These are phyloP conservation scores for Sabuloglossum arenarium DNA, from an alignment of 495 filamentous ascomycete species.

Conservation along the genomic window DNA sequence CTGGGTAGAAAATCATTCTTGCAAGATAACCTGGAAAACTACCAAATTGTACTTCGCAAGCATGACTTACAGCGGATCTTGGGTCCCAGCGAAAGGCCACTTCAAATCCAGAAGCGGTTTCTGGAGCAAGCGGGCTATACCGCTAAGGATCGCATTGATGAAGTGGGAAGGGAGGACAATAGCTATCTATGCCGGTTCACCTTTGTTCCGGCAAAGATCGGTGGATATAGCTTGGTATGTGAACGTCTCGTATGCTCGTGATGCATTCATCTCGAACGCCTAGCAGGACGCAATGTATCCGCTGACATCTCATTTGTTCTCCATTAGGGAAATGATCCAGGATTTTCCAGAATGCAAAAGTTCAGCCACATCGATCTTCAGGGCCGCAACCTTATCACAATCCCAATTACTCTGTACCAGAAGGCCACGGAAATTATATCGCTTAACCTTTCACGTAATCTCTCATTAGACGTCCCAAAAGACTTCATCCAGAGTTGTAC, in stretches of 20 bases:
- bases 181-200: constrained; percentile 91
- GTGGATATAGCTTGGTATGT: constrained; percentile 31
- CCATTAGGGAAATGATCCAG: constrained; percentile 45
- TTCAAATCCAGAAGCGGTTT: constrained; percentile 81
- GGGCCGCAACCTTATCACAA: constrained; percentile 82
- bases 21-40: constrained; percentile 74
- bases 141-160: constrained; percentile 70
- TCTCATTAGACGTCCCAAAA: constrained; percentile 79
- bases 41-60: constrained; percentile 86
- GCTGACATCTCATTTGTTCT: background rate
- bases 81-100: constrained; percentile 53
- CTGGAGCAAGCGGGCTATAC: constrained; percentile 86
- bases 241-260: too few species aligned
- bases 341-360: constrained; percentile 61
- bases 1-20: constrained; percentile 82
- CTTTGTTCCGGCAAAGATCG: constrained; percentile 73
- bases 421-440: constrained; percentile 86
- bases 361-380: constrained; percentile 84
- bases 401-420: constrained; percentile 83
- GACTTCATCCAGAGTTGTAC: constrained; percentile 92
- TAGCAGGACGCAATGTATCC: too few species aligned
- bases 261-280: too few species aligned
- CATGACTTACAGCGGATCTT: constrained; percentile 77
- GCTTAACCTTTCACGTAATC: constrained; percentile 76
- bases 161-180: constrained; percentile 94